A percentile compares a stretch with the other conserved stretches of the same genome.
Conservation (phyloP, 257 asterid genomes). For the Euphrasia confusa region DNA sequence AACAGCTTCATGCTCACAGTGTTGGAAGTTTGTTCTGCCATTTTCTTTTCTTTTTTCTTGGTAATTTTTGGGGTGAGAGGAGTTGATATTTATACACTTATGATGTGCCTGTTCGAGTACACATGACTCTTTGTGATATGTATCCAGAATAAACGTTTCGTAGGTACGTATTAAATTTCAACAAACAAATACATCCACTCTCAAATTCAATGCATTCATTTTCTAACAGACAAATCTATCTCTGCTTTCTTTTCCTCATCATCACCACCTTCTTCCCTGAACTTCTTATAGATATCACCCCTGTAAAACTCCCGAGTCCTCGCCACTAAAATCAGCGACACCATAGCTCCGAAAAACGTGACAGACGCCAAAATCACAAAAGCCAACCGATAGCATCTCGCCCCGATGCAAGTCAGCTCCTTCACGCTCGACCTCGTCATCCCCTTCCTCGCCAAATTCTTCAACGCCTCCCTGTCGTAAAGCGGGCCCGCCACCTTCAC, state of each 20-base stretch:
- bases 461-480: constrained; percentile 61
- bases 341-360: constrained; percentile 53
- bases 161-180: not conserved
- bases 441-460: constrained; percentile 47
- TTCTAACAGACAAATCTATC: constrained; percentile 23
- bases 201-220: constrained; percentile 16
- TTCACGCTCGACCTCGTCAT: constrained; percentile 44
- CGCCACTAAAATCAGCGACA: constrained; percentile 51
- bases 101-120: no score
- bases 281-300: constrained; percentile 70
- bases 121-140: no score
- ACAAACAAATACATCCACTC: not conserved
- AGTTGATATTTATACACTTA: no score
- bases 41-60: no score
- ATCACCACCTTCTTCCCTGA: constrained; percentile 34
- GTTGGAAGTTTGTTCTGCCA: not conserved
- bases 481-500: constrained; percentile 59
- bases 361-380: constrained; percentile 47
- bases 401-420: constrained; percentile 58
- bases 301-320: constrained; percentile 56
- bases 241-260: constrained; percentile 31
- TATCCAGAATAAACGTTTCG: no score
- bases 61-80: no score
- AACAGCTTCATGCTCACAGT: constrained; percentile 1
- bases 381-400: constrained; percentile 44